Evolutionary conservation across 148 eudicot species (phyloP).

Genomic region (Rhododendron henanense): DNA sequence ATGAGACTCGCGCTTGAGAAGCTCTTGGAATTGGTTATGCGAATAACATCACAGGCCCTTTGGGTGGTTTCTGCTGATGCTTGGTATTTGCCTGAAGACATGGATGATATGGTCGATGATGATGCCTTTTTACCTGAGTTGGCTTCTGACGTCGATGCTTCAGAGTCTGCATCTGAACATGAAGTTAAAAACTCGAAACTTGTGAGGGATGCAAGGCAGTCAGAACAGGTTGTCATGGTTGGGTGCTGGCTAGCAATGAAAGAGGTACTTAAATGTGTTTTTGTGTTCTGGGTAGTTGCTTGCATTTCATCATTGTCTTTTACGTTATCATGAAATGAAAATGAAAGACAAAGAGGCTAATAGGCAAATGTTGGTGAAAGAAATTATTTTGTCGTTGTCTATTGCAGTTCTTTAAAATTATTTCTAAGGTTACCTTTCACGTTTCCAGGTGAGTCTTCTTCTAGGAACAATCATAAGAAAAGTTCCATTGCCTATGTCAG

Average conservation of each 20-base stretch:
- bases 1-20: slow-evolving; percentile 61
- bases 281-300: not conserved
- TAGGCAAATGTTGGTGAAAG: not conserved
- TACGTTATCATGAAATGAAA: not conserved
- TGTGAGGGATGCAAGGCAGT: slow-evolving; percentile 39
- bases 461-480: slow-evolving; percentile 94
- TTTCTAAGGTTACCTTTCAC: not conserved
- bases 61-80: slow-evolving; percentile 98
- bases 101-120: slow-evolving; percentile 72
- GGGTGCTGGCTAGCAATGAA: slow-evolving; percentile 99
- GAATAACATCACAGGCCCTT: slow-evolving; percentile 88
- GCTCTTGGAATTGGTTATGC: slow-evolving; percentile 72
- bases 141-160: slow-evolving; percentile 30
- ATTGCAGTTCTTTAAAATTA: not conserved
- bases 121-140: slow-evolving; percentile 50
- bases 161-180: slow-evolving; percentile 22
- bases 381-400: not conserved
- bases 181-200: slow-evolving; percentile 33
- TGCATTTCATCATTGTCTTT: not conserved
- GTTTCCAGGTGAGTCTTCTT: slow-evolving; percentile 89
- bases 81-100: slow-evolving; percentile 75
- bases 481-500: slow-evolving; percentile 75
- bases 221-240: slow-evolving; percentile 96
- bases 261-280: slow-evolving; percentile 56
- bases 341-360: not conserved